Conservation (phyloP, 768 basidiomycete species). For the Mycena latifolia region DNA sequence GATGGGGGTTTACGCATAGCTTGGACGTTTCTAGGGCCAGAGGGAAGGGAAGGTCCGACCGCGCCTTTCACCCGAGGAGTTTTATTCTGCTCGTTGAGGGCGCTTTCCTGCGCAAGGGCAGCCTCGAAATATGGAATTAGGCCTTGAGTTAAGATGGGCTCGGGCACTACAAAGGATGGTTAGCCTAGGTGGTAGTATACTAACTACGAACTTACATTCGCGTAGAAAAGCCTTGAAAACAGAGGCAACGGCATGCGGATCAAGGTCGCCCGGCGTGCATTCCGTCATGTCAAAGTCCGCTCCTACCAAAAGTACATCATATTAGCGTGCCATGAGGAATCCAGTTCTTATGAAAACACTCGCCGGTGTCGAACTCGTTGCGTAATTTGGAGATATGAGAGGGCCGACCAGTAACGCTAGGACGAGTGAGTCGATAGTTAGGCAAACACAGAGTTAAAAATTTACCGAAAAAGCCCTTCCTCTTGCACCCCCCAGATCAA, state of each 20-base stretch:
- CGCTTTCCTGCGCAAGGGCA: slow-evolving; percentile 71
- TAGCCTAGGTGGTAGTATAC: slow-evolving; percentile 11
- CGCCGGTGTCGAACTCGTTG: slow-evolving; percentile 85
- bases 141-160: slow-evolving; percentile 82
- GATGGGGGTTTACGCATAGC: slow-evolving; percentile 82
- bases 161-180: slow-evolving; percentile 72
- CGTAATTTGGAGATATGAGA: slow-evolving; percentile 83
- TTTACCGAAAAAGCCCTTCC: slow-evolving; percentile 88
- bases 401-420: slow-evolving; percentile 85
- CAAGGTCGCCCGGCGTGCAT: slow-evolving; percentile 87
- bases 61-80: slow-evolving; percentile 43
- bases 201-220: slow-evolving; percentile 74
- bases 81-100: slow-evolving; percentile 46
- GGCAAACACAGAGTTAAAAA: slow-evolving; percentile 32
- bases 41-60: slow-evolving; percentile 46
- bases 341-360: slow-evolving; percentile 30
- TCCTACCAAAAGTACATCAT: slow-evolving; percentile 56
- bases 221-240: slow-evolving; percentile 94
- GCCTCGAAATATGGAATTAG: slow-evolving; percentile 85
- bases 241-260: slow-evolving; percentile 94
- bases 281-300: slow-evolving; percentile 88
- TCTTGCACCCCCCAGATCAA: slow-evolving; percentile 87
- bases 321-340: slow-evolving; percentile 22
- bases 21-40: slow-evolving; percentile 52
- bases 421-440: slow-evolving; percentile 32